These are phyloP conservation scores for Trifolium fragiferum DNA, from an alignment of 306 rosid genomes.

Conservation along the genomic window DNA sequence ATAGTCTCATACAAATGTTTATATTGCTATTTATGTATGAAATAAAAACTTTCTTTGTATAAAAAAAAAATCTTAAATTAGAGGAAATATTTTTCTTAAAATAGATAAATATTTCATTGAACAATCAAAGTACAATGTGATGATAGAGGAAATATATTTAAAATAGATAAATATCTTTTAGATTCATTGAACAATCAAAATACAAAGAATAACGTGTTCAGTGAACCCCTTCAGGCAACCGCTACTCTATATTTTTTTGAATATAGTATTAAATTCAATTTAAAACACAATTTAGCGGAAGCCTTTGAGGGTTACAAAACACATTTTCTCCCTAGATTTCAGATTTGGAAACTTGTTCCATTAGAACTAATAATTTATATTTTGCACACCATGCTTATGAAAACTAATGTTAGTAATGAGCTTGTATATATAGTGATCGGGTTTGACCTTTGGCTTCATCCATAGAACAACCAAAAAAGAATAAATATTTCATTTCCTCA, in stretches of 20 bases:
- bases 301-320: constrained; percentile 35
- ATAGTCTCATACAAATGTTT: no score
- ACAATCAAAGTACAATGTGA: no score
- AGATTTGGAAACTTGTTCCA: not conserved
- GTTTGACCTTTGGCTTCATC: not conserved
- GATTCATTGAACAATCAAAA: not conserved
- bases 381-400: not conserved
- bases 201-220: constrained; percentile 6
- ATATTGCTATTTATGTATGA: no score
- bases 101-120: no score
- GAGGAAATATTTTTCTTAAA: no score
- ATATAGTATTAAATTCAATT: not conserved
- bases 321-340: constrained; percentile 7
- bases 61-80: no score
- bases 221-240: constrained; percentile 3
- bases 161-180: not conserved
- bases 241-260: constrained; percentile 21
- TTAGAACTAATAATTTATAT: not conserved
- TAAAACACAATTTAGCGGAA: constrained; percentile 15
- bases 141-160: no score
- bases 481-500: not conserved
- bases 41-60: no score
- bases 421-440: constrained; percentile 9
- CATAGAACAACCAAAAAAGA: not conserved
- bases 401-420: not conserved